phyloP scores from a whole-genome alignment of 306 rosid species.

The Canavalia gladiata region DNA sequence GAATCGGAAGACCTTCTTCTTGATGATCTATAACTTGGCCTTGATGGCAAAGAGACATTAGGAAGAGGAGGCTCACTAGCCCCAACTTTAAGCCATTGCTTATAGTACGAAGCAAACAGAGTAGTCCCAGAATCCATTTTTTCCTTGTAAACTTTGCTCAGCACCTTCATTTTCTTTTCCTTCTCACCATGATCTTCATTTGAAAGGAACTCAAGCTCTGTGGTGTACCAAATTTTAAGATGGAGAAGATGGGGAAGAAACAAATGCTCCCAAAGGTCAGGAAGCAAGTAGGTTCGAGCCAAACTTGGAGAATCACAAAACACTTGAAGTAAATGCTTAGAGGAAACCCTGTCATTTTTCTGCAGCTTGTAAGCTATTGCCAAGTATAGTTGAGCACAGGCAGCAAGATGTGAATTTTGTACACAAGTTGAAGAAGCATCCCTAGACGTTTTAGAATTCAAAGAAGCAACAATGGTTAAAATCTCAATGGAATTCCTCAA shows the following conservation, averaged over 20 bases:
- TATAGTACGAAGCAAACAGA: conserved; percentile 77
- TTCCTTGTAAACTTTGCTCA: conserved; percentile 67
- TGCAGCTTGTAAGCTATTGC: conserved; percentile 73
- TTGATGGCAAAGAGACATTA: conserved; percentile 66
- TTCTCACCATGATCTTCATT: conserved; percentile 49
- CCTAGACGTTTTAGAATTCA: conserved; percentile 52
- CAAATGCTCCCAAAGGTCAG: conserved; percentile 93
- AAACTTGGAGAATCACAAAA: conserved; percentile 73
- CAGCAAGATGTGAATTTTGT: conserved; percentile 63
- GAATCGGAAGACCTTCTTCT: conserved; percentile 78
- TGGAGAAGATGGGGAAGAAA: conserved; percentile 94
- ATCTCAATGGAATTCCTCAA: conserved; percentile 59
- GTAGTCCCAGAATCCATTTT: conserved; percentile 77
- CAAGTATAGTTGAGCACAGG: conserved; percentile 79
- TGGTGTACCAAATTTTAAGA: conserved; percentile 76
- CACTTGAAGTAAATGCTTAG: conserved; percentile 75
- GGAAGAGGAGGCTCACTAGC: conserved; percentile 70
- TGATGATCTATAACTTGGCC: conserved; percentile 53
- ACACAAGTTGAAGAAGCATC: conserved; percentile 52
- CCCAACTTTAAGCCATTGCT: conserved; percentile 85
- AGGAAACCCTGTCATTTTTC: conserved; percentile 66
- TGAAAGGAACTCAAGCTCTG: conserved; percentile 67
- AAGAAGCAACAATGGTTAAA: conserved; percentile 58
- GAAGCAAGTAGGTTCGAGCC: conserved; percentile 72
- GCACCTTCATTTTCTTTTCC: conserved; percentile 62